Percentiles rank a stretch among this genome's conserved stretches.
These are phyloP conservation scores for Eremochloa ophiuroides DNA, from an alignment of 176 grass and related monocot species.

Conservation along the genomic window DNA sequence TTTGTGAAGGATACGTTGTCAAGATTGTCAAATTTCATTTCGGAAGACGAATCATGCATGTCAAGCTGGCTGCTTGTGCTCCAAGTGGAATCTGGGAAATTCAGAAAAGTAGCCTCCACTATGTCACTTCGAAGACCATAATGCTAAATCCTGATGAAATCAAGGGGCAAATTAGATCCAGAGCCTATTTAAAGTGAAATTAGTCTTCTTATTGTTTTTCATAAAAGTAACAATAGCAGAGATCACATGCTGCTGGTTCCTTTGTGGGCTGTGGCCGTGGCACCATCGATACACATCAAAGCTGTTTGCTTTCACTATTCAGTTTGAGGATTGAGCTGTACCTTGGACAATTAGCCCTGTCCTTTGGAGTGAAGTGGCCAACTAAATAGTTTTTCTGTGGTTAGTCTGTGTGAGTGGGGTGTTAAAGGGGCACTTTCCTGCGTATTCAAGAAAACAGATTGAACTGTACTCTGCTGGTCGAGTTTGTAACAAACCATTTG, in stretches of 20 bases:
- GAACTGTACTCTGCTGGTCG: background rate
- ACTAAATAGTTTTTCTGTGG: background rate
- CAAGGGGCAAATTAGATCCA: background rate
- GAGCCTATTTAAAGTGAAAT: background rate
- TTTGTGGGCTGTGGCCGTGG: background rate
- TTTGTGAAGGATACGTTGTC: background rate
- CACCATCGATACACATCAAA: background rate
- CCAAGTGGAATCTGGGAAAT: background rate
- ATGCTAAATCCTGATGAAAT: background rate
- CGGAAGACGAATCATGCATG: background rate
- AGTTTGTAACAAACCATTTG: background rate
- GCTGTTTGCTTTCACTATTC: background rate
- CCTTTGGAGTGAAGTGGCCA: too few species aligned
- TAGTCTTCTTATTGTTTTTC: background rate
- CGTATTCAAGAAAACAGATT: background rate
- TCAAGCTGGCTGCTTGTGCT: background rate
- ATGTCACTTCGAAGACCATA: background rate
- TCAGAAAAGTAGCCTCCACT: background rate
- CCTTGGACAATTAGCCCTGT: too few species aligned
- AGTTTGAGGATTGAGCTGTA: constrained; percentile 2
- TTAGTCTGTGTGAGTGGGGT: background rate
- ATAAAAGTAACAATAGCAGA: background rate
- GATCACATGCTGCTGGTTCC: background rate
- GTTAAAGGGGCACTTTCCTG: too few species aligned
- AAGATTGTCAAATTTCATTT: background rate